Base-by-base conservation (phyloP, 192 early-diverging fungal genomes). In the Gigaspora rosea region DNA sequence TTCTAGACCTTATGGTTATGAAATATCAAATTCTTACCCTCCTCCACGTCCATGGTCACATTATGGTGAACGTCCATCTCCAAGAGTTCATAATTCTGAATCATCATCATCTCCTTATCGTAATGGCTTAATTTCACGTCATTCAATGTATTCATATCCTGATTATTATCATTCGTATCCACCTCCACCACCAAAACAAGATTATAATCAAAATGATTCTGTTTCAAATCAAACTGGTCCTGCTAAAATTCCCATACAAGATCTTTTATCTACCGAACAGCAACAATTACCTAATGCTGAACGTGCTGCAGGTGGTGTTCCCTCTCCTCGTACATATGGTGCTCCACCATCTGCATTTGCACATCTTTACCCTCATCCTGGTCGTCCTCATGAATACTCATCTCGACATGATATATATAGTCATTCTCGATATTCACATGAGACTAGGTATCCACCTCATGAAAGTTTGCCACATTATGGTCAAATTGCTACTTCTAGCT, bases 1-100 rank as follows among this genome's bases (percentile, higher is more conserved):
- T 7, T 9, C 9, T 47, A 36, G 35, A 47, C 71, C 71, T 36
- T 73, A 73, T 73, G 22, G 49, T n/a, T 73, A 73, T 61, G 71
- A 59, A 18, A 6, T 54, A n/a, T 18, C 69, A 20, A 71, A 35
- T 71, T n/a, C 69, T n/a, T 73, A 73, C 27, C 52, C 71, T 59
- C 71, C 56, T 46, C 32, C 33, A 18, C 49, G 16, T 48, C 52
- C 52, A 54, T 46, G 36, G 32, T 67, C 65, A 6, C 65, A 67
- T 67, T 67, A 67, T 13, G 35, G 36, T 67, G 65, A 67, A 41
- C 65, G 36, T 46, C 32, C 65, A 16, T 10, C 27, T 10, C 10
- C 65, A 7, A 41, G 65, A 41, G 65, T 46, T 67, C 27, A 9
- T 22, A 61, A 61, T 61, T 61, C 58, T 22, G 58, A 61, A 20